Conservation (phyloP, 176 grass and related monocot genomes). For the Elaeis guineensis region DNA sequence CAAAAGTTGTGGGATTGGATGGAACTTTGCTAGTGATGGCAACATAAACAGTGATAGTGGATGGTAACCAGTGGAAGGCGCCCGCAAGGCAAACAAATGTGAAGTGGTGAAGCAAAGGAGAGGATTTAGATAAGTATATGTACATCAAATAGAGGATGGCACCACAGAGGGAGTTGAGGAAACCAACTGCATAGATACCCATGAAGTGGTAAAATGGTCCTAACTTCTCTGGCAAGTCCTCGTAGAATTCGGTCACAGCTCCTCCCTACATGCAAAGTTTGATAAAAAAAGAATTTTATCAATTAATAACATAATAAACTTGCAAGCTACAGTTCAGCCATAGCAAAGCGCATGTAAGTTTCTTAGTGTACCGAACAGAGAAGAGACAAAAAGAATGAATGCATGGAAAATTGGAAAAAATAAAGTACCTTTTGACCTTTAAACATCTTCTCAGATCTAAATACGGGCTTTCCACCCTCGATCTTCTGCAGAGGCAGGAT, state of each 20-base stretch:
- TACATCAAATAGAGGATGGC: conserved; percentile 41
- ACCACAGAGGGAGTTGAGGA: conserved; percentile 43
- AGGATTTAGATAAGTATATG: conserved; percentile 21
- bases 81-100: conserved; percentile 47
- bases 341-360: no score
- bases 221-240: conserved; percentile 7
- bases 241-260: conserved; percentile 15
- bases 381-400: neutral
- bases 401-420: neutral
- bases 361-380: no score
- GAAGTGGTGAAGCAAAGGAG: conserved; percentile 37
- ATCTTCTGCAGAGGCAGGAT: conserved; percentile 42
- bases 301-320: no score
- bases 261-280: conserved; percentile 27
- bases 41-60: conserved; percentile 33
- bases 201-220: conserved; percentile 36
- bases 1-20: conserved; percentile 22
- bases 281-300: no score
- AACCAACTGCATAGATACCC: conserved; percentile 51
- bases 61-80: conserved; percentile 58
- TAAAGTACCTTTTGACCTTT: conserved; percentile 28
- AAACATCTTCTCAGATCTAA: conserved; percentile 20
- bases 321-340: no score
- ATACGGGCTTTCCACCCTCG: conserved; percentile 22
- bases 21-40: conserved; percentile 27